Conservation (phyloP, 257 asterid species). For the Solanum appendiculatum region DNA sequence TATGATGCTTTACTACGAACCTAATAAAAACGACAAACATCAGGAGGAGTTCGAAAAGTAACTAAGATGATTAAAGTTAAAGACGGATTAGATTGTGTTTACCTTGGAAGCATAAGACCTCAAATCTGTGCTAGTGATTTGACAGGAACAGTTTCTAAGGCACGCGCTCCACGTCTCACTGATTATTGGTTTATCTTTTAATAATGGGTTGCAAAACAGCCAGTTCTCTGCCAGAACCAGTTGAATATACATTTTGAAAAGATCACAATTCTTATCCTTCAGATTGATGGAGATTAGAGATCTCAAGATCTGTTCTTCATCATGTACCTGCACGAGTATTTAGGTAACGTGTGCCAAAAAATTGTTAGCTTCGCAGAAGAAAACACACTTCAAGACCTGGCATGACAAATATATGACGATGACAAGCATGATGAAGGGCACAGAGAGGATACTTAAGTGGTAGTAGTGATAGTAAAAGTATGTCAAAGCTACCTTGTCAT, state of each 20-base stretch:
- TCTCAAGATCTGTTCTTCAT: constrained; percentile 46
- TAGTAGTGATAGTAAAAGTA: neutral
- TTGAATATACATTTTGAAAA: constrained; percentile 56
- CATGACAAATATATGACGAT: neutral
- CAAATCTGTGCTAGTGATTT: constrained; percentile 66
- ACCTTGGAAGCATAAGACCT: constrained; percentile 82
- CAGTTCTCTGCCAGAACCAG: constrained; percentile 70
- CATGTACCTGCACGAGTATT: constrained; percentile 34
- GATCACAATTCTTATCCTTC: constrained; percentile 67
- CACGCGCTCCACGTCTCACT: constrained; percentile 50
- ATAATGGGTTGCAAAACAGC: constrained; percentile 34
- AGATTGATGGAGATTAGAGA: constrained; percentile 49
- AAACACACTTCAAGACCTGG: neutral
- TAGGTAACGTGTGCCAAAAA: neutral
- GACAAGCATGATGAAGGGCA: neutral
- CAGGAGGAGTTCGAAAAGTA: neutral
- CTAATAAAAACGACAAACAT: constrained; percentile 28
- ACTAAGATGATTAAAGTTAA: neutral
- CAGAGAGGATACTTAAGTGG: neutral
- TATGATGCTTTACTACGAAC: constrained; percentile 89
- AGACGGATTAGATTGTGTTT: neutral
- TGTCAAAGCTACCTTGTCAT: constrained; percentile 38
- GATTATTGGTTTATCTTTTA: constrained; percentile 34
- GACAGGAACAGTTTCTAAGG: constrained; percentile 69
- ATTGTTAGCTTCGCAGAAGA: neutral